Evolutionary conservation across 2,329 filamentous ascomycete genomes (phyloP).

Genomic region (Chrysoporthe deuterocubensis): DNA sequence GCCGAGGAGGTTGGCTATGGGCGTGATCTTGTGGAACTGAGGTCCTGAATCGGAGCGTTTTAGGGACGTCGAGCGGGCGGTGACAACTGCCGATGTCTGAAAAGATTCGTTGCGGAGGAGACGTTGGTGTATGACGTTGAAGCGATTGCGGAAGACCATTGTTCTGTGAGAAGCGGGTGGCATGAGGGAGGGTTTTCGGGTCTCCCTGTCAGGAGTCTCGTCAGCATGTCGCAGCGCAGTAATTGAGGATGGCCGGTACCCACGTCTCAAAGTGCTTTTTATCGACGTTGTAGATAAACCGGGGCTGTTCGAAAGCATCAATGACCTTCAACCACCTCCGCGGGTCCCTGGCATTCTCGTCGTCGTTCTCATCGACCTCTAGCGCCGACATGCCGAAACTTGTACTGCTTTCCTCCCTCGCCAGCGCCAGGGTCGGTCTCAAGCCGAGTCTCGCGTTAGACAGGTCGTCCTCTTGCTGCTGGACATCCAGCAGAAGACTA

Average conservation of each 20-base stretch:
- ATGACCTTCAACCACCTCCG: slow-evolving; percentile 85
- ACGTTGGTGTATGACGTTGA: slow-evolving; percentile 89
- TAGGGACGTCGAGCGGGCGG: slow-evolving; percentile 57
- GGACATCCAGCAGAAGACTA: slow-evolving; percentile 64
- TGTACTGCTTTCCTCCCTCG: slow-evolving; percentile 64
- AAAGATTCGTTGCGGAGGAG: slow-evolving; percentile 93
- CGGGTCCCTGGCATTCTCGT: slow-evolving; percentile 67
- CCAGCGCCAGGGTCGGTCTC: slow-evolving; percentile 48
- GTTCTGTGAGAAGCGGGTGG: slow-evolving; percentile 83
- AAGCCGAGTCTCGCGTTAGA: slow-evolving; percentile 61
- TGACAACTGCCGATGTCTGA: slow-evolving; percentile 76
- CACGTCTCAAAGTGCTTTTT: slow-evolving; percentile 92
- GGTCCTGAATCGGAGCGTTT: slow-evolving; percentile 65
- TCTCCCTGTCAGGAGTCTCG: slow-evolving; percentile 51
- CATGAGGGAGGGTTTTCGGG: slow-evolving; percentile 70
- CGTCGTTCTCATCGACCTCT: slow-evolving; percentile 56
- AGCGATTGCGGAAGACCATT: slow-evolving; percentile 83
- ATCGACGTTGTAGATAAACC: slow-evolving; percentile 72
- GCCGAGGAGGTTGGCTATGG: slow-evolving; percentile 75
- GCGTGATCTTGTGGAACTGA: slow-evolving; percentile 84
- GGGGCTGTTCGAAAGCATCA: slow-evolving; percentile 83
- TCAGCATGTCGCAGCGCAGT: slow-evolving; percentile 4
- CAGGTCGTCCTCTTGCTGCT: slow-evolving; percentile 56
- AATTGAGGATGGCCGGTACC: slow-evolving; percentile 29
- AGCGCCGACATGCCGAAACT: slow-evolving; percentile 67